Base-by-base conservation (phyloP, 495 filamentous ascomycete genomes). In the Penicillium canariense region DNA sequence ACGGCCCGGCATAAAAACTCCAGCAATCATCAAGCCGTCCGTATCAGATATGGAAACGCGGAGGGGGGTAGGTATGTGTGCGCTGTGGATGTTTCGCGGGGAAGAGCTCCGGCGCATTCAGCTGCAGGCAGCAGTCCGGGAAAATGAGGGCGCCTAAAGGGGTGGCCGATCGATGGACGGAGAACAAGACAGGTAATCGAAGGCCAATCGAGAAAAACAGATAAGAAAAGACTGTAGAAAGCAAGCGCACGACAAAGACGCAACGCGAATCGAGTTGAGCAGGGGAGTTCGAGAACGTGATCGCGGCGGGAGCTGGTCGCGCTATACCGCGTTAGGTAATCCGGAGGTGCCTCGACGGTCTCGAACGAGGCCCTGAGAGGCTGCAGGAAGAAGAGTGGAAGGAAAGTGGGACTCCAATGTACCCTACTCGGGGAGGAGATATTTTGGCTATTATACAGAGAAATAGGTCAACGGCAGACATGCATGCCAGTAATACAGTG, bases 11-110 rank as follows among this genome's bases (percentile, higher is more conserved):
- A 53, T 55, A 65, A 46, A 39, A 61, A 32, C 52, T 63, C 62
- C 47, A 62, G 67, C 52, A 68, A 58, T 76, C 72, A 76, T 78
- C 68, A 76, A 77, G 74, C 59, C 72, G 71, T 66, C 52, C 50
- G 36, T 62, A 49, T 63, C 58, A 58, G 30, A 48, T 62, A 45
- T 43, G 52, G 43, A 56, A 52, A 47, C 42, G 54, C 44, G 55
- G 48, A 45, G 61, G 57, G 8, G 30, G n/a, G 11, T 46, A 15
- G 27, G 52, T 46, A 22, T 31, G 43, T 60, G 59, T 58, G 65
- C 65, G 67, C 54, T 55, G 63, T 58, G 39, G 56, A 61, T 47
- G 58, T 61, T 66, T 66, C 62, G 68, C 68, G 65, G 65, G 65
- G 68, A 72, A 65, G 58, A 61, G 62, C 66, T 68, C 61, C 63